A percentile compares a stretch with the other conserved stretches of the same genome.
phyloP scores from a whole-genome alignment of 2,329 filamentous ascomycete genomes.

The Incumbomyces delicatus region DNA sequence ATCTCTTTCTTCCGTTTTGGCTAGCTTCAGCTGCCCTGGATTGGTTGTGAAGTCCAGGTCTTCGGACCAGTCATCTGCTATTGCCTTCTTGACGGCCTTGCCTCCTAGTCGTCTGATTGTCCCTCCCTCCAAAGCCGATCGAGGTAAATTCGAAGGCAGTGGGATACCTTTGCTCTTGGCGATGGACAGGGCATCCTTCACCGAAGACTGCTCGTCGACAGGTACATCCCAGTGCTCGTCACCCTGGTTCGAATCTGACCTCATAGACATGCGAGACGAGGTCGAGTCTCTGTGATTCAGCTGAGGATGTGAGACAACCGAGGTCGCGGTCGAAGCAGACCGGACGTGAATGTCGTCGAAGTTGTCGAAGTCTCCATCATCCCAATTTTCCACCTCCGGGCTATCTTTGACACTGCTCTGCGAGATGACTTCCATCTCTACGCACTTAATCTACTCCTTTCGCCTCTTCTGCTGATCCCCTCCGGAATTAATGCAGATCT shows the following conservation, averaged over 20 bases:
- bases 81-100: constrained; percentile 59
- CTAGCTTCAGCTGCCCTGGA: constrained; percentile 53
- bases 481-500: not conserved
- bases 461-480: no score
- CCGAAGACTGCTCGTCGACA: constrained; percentile 76
- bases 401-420: not conserved
- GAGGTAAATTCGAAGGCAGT: constrained; percentile 73
- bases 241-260: constrained; percentile 63
- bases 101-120: constrained; percentile 84
- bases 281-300: constrained; percentile 57
- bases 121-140: constrained; percentile 80
- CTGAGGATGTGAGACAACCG: constrained; percentile 33
- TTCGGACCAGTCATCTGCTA: constrained; percentile 73
- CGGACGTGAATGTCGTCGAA: constrained; percentile 38
- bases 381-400: constrained; percentile 36
- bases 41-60: constrained; percentile 60
- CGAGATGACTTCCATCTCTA: not conserved
- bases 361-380: constrained; percentile 40
- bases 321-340: constrained; percentile 35
- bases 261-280: constrained; percentile 71
- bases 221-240: constrained; percentile 86
- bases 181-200: constrained; percentile 73
- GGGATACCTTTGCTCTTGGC: constrained; percentile 86
- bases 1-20: constrained; percentile 47
- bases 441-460: no score